Evolutionary conservation across 345 rosid genomes (phyloP), one percentile per base, ranked within the genome.

Genomic region (Salix exigua): DNA sequence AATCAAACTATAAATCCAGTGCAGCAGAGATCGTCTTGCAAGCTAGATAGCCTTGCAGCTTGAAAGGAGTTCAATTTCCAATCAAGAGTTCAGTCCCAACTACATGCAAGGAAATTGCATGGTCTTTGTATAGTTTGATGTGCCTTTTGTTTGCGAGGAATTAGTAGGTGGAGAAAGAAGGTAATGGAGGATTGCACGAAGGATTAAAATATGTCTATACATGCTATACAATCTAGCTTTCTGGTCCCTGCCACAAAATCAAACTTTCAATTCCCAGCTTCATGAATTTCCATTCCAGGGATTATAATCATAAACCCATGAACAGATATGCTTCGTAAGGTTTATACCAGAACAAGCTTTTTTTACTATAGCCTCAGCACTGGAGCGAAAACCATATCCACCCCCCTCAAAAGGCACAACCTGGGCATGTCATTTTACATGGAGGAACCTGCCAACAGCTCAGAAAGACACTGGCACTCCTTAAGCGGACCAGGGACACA

Each of bases 1-100:
- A n/a, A 58, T 68, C 76, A 44, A 50, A 23, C 51, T 62, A 31
- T 44, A 23, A 62, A 16, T 77, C 44, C n/a, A 77, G 48, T 19
- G 17, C 17, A 30, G 28, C 18, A 31, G 25, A 58, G 2, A 23
- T n/a, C 40, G 5, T 73, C 25, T 58, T 58, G 5, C 23, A n/a
- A 12, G 17, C 75, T 26, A 35, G n/a, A 64, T 23, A 30, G 18
- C 18, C 33, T 16, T 19, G 16, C 23, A 70, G 63, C 21, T 44
- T 68, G 2, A 12, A 17, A 71, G 42, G 6, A n/a, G 28, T 55
- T 55, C 4, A 9, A 55, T 55, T 55, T 53, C 5, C 62, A 51
- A 9, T n/a, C 28, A 55, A 55, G 62, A 55, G 9, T n/a, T 55
- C 23, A 55, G 62, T n/a, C 62, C 11, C 25, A 10, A 55, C 2